Evolutionary conservation across 164 flowering plant genomes (phyloP).

Genomic region (Piper betle): DNA sequence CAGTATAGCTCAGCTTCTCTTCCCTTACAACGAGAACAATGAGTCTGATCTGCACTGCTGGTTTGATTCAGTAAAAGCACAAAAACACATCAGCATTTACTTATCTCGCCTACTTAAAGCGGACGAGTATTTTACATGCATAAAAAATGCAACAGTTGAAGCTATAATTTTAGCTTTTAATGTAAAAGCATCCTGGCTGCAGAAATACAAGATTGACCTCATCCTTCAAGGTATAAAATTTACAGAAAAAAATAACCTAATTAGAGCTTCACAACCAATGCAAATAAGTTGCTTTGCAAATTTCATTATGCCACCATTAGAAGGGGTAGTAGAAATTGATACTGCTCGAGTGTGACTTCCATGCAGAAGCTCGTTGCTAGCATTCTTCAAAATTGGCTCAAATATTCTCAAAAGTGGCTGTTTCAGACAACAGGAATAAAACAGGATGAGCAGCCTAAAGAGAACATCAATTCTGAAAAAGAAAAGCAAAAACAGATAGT

Average conservation of each 20-base stretch:
- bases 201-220: too few relatives aligned
- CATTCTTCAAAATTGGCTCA: slow-evolving; percentile 95
- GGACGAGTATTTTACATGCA: too few relatives aligned
- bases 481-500: background rate
- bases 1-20: slow-evolving; percentile 94
- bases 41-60: slow-evolving; percentile 63
- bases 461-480: background rate
- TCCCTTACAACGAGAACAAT: slow-evolving; percentile 90
- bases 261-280: slow-evolving; percentile 81
- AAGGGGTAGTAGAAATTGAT: slow-evolving; percentile 88
- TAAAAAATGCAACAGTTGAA: too few relatives aligned
- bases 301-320: slow-evolving; percentile 87
- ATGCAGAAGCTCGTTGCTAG: slow-evolving; percentile 81
- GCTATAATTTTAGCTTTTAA: too few relatives aligned
- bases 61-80: background rate
- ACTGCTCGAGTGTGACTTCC: slow-evolving; percentile 94
- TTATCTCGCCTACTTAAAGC: too few relatives aligned
- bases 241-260: slow-evolving; percentile 34
- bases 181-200: too few relatives aligned
- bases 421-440: background rate
- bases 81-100: background rate
- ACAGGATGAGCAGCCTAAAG: background rate
- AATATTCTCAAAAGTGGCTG: slow-evolving; percentile 92
- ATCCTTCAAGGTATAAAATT: background rate
- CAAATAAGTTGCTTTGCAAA: slow-evolving; percentile 90